These are phyloP conservation scores for Picea sitchensis DNA, from an alignment of 75 land plant genomes.

Conservation along the genomic window DNA sequence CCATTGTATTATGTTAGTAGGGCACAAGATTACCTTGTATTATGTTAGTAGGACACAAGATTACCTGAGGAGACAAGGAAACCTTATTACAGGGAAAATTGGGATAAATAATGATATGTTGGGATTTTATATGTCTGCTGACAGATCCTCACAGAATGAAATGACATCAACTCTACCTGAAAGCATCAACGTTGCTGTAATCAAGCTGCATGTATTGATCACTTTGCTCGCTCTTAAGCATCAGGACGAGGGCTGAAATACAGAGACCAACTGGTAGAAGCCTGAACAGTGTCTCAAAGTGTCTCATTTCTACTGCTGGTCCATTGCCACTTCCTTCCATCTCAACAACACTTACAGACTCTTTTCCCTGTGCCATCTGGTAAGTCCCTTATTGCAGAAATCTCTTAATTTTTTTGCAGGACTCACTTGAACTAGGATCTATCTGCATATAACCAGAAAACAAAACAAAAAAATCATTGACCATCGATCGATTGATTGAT, in stretches of 20 bases:
- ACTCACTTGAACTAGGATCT: too few species aligned
- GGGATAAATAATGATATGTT: neutral
- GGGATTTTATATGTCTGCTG: neutral
- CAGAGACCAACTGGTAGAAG: constrained; percentile 47
- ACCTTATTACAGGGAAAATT: too few species aligned
- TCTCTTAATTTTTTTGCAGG: too few species aligned
- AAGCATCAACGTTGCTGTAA: constrained; percentile 47
- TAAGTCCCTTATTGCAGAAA: too few species aligned
- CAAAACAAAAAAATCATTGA: too few species aligned
- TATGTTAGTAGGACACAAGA: too few species aligned
- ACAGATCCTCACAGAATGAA: neutral
- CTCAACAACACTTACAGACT: neutral
- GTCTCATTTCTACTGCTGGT: neutral
- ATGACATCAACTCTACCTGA: constrained; percentile 20
- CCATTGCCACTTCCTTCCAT: neutral
- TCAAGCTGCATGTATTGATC: constrained; percentile 48
- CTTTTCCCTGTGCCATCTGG: too few species aligned
- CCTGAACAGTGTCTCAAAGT: constrained; percentile 42
- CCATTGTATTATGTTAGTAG: too few species aligned
- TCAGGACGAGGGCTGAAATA: constrained; percentile 42
- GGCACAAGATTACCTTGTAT: too few species aligned
- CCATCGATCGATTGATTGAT: too few species aligned
- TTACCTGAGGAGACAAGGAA: too few species aligned
- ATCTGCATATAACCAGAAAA: too few species aligned
- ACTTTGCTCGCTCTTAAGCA: constrained; percentile 39